Evolutionary conservation across 306 rosid genomes (phyloP).

Genomic region (Trifolium repens): DNA sequence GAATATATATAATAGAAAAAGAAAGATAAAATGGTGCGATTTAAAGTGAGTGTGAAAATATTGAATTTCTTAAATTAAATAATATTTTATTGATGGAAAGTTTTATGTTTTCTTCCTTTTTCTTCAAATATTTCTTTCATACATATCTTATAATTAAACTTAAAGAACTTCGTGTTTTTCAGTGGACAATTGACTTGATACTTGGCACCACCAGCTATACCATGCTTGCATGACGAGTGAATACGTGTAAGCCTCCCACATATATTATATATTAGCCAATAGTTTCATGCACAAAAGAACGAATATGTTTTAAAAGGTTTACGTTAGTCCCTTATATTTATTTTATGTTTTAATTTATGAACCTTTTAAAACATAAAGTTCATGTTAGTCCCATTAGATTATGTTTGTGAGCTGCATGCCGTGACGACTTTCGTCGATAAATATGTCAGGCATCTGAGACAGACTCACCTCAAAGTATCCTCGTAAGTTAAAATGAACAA

Average conservation of each 20-base stretch:
- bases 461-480: too few relatives aligned
- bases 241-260: conserved; percentile 47
- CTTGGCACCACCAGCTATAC: conserved; percentile 32
- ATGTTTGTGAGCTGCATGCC: too few relatives aligned
- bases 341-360: too few relatives aligned
- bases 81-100: neutral
- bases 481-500: too few relatives aligned
- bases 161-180: neutral
- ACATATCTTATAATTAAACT: neutral
- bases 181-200: neutral
- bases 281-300: conserved; percentile 41
- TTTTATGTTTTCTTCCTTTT: neutral
- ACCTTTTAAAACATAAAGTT: too few relatives aligned
- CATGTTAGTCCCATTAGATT: too few relatives aligned
- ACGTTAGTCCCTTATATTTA: too few relatives aligned
- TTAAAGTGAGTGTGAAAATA: neutral
- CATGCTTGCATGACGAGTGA: conserved; percentile 9
- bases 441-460: too few relatives aligned
- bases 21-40: neutral
- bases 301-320: too few relatives aligned
- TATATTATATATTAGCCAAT: conserved; percentile 19
- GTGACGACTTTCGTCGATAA: too few relatives aligned
- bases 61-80: neutral
- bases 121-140: neutral
- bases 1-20: neutral